phyloP scores from a whole-genome alignment of 768 basidiomycete genomes.

The Exsudoporus frostii region DNA sequence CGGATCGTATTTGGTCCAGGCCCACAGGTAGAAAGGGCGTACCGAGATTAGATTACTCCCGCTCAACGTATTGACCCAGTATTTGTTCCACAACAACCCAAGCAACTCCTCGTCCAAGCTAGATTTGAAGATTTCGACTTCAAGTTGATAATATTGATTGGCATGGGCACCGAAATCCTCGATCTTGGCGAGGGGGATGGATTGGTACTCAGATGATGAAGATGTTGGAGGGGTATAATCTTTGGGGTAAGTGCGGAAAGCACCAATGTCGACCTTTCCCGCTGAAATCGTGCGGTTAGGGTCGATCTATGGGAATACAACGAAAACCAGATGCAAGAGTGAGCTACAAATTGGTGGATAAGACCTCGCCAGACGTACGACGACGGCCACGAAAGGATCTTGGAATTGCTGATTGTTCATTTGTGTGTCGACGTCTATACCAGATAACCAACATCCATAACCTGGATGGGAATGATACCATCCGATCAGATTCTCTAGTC shows the following conservation, averaged over 20 bases:
- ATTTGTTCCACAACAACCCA: constrained; percentile 96
- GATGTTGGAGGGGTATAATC: constrained; percentile 81
- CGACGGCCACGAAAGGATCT: constrained; percentile 96
- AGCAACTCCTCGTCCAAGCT: constrained; percentile 84
- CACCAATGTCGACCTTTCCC: constrained; percentile 98
- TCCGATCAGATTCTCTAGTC: constrained; percentile 87
- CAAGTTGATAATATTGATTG: constrained; percentile 91
- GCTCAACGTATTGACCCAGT: constrained; percentile 97
- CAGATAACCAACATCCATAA: constrained; percentile 98
- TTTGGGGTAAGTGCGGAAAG: constrained; percentile 96
- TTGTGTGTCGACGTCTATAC: constrained; percentile 98
- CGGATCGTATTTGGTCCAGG: not conserved
- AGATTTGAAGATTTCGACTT: constrained; percentile 94
- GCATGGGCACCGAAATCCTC: constrained; percentile 99
- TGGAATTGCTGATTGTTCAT: constrained; percentile 91
- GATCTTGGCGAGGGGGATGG: constrained; percentile 94
- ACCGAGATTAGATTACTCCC: constrained; percentile 93
- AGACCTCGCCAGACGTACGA: constrained; percentile 50
- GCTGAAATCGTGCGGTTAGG: constrained; percentile 98
- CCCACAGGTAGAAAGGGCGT: constrained; percentile 17
- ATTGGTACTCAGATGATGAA: constrained; percentile 84
- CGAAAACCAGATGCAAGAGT: not conserved
- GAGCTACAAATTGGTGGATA: not conserved
- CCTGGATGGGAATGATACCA: constrained; percentile 99
- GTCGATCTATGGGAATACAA: constrained; percentile 63